Base-by-base conservation (phyloP, 768 basidiomycete species). In the Amanita polypyramis region DNA sequence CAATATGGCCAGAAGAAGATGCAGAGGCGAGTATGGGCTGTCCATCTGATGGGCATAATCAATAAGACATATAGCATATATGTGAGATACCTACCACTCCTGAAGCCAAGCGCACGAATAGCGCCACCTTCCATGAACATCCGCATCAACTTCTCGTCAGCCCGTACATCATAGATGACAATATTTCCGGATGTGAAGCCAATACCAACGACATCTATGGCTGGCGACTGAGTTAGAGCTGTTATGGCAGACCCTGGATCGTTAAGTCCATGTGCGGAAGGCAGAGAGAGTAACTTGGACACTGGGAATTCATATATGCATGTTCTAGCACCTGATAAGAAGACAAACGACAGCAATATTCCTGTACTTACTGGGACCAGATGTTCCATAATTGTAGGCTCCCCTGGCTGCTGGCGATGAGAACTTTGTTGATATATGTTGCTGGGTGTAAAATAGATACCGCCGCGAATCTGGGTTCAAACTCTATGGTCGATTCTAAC, bases 391-490 rank as follows among this genome's bases (percentile, higher is more conserved):
- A 65, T 51, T 96, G 88, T 57, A 98, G 65, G 36, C 66, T 69
- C 3, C 96, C 96, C 62, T 93, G 75, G 48, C 68, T 75, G 56
- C 90, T 88, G 2, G 83, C 79, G 9, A 98, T 77, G 1, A 98
- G 70, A 0, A 98, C 73, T 67, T 99, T 99, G 70, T 99, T 98
- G 43, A 99, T 64, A 64, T 98, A 98, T 10, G 96, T 98, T 1
- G 92, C 84, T 2, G 96, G 96, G 61, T 99, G 96, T 4, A 96
- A 72, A 36, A 96, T 69, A 21, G 73, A 74, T 4, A 79, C 85
- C n/a, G 94, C 94, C 1, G 82, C 84, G 62, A 98, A 98, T 15
- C 76, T 80, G 5, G 76, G 58, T 42, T 92, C 86, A 57, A 99
- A 95, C 36, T 80, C 72, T 41, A 98, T 77, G 2, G 77, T 77